Conservation (phyloP, 2,329 filamentous ascomycete species). For the Macrophomina pseudophaseolina region DNA sequence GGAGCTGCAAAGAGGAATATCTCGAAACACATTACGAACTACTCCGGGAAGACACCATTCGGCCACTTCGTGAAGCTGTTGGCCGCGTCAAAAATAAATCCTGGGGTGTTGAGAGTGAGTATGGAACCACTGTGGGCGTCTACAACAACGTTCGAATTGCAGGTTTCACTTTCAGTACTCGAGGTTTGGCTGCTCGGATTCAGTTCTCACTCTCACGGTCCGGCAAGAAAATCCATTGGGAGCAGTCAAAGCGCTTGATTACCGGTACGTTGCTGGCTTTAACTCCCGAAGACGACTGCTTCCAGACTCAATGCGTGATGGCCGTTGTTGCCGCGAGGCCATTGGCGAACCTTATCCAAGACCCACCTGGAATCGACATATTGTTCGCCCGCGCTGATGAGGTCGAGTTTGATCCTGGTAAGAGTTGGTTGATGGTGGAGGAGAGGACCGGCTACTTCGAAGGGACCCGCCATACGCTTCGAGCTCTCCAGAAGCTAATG, state of each 20-base stretch:
- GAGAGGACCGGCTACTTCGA: conserved; percentile 77
- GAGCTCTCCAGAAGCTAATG: conserved; percentile 70
- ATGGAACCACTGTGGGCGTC: conserved; percentile 41
- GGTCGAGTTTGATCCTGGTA: conserved; percentile 69
- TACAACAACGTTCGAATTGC: conserved; percentile 37
- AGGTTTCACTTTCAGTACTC: conserved; percentile 61
- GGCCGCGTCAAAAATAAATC: conserved; percentile 59
- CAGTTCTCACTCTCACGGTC: conserved; percentile 72
- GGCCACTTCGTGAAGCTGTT: conserved; percentile 72
- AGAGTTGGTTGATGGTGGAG: conserved; percentile 80
- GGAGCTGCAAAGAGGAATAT: conserved; percentile 67
- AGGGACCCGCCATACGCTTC: conserved; percentile 72
- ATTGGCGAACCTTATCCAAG: conserved; percentile 64
- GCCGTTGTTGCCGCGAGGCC: conserved; percentile 75
- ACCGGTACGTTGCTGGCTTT: conserved; percentile 62
- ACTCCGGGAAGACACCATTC: conserved; percentile 74
- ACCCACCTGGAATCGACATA: conserved; percentile 75
- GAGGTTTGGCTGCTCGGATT: conserved; percentile 70
- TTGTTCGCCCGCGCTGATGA: conserved; percentile 69
- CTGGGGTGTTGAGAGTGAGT: conserved; percentile 61
- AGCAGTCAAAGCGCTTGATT: conserved; percentile 63
- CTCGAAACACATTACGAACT: conserved; percentile 76
- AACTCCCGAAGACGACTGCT: conserved; percentile 63
- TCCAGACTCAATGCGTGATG: conserved; percentile 68
- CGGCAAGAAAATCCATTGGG: conserved; percentile 71